A percentile compares a stretch with the other conserved stretches of the same genome.
These are phyloP conservation scores for Deuterostichococcus epilithicus DNA, from an alignment of 139 green algal species.

Conservation along the genomic window DNA sequence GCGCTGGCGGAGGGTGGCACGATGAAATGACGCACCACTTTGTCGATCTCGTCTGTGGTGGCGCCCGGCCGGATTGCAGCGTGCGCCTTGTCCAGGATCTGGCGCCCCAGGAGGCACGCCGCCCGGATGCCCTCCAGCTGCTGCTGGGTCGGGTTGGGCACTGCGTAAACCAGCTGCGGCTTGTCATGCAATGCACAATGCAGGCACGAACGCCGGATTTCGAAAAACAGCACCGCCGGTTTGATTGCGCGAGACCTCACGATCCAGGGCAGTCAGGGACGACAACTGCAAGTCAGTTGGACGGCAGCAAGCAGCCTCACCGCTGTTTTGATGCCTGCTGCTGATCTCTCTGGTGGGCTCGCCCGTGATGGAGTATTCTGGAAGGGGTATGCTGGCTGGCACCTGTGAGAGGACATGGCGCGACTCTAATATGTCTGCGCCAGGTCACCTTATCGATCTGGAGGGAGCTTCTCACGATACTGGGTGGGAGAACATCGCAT, in stretches of 20 bases:
- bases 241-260: no score
- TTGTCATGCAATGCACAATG: no score
- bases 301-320: constrained; percentile 18
- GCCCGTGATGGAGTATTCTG: constrained; percentile 63
- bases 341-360: constrained; percentile 63
- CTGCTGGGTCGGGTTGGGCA: constrained; percentile 49
- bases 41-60: constrained; percentile 95
- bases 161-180: constrained; percentile 27
- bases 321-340: constrained; percentile 66
- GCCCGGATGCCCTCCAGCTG: constrained; percentile 70
- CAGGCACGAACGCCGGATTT: no score
- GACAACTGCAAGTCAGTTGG: constrained; percentile 1
- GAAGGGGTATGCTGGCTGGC: constrained; percentile 57
- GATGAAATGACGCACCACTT: no score
- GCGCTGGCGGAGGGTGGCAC: no score
- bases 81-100: constrained; percentile 79
- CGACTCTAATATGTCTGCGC: no score
- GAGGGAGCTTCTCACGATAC: no score
- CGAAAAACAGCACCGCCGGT: no score
- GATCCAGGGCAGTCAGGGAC: no score
- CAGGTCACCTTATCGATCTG: no score
- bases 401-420: constrained; percentile 59
- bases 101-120: constrained; percentile 66
- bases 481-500: no score
- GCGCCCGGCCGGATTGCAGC: constrained; percentile 68